A percentile compares a stretch with the other conserved stretches of the same genome.
These are phyloP conservation scores for Penicillium cosmopolitanum DNA, from an alignment of 495 filamentous ascomycete genomes.

Conservation along the genomic window DNA sequence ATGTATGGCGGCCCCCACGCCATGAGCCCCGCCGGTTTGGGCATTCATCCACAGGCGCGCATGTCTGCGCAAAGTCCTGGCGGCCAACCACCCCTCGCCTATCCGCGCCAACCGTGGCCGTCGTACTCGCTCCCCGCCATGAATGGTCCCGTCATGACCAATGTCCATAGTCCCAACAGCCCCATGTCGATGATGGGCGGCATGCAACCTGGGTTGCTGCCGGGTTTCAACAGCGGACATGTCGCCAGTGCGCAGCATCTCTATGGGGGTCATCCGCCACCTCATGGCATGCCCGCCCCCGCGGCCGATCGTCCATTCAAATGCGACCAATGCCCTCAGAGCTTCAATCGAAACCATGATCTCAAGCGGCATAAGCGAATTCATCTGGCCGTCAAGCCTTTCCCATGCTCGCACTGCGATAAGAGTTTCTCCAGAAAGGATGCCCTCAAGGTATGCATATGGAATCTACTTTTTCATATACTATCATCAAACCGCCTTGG, in stretches of 20 bases:
- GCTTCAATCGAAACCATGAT: conserved; percentile 97
- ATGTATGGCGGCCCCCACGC: conserved; percentile 60
- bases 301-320: conserved; percentile 88
- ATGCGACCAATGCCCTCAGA: conserved; percentile 88
- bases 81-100: conserved; percentile 51
- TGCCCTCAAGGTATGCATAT: conserved; percentile 80
- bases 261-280: conserved; percentile 53
- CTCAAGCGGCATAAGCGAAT: conserved; percentile 95
- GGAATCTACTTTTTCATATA: background rate
- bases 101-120: conserved; percentile 55
- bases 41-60: conserved; percentile 55
- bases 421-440: conserved; percentile 98
- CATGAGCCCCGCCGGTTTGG: conserved; percentile 62
- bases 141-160: conserved; percentile 75
- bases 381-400: conserved; percentile 93
- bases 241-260: conserved; percentile 60
- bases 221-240: conserved; percentile 60
- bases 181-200: conserved; percentile 71
- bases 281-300: conserved; percentile 43
- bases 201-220: conserved; percentile 54
- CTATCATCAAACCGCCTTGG: background rate
- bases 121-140: conserved; percentile 62
- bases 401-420: conserved; percentile 87
- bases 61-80: conserved; percentile 59
- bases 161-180: conserved; percentile 71